Conservation (phyloP, 2,329 filamentous ascomycete genomes). For the Fusarium nurragi region DNA sequence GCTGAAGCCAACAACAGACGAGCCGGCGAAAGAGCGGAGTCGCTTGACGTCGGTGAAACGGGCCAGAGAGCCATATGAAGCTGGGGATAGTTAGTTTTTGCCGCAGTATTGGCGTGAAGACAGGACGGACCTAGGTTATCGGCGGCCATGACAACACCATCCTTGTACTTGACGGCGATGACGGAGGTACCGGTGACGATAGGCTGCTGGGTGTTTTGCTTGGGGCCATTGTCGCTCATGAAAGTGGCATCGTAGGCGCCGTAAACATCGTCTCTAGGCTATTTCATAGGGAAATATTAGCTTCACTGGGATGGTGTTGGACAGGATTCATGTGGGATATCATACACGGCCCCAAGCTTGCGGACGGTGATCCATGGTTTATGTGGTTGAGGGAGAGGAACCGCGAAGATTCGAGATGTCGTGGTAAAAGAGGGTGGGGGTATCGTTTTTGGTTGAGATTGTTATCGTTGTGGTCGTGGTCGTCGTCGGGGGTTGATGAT, state of each 20-base stretch:
- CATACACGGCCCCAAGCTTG: slow-evolving; percentile 78
- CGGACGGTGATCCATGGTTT: slow-evolving; percentile 74
- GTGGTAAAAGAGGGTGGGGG: not conserved
- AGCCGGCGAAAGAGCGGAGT: slow-evolving; percentile 85
- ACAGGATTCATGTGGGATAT: slow-evolving; percentile 29
- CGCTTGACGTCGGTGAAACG: slow-evolving; percentile 98
- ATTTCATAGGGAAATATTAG: slow-evolving; percentile 26
- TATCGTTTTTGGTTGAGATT: not conserved
- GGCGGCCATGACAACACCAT: slow-evolving; percentile 94
- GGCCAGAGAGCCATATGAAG: slow-evolving; percentile 95
- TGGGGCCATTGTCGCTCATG: slow-evolving; percentile 76
- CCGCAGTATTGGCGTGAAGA: not conserved
- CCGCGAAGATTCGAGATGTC: not conserved
- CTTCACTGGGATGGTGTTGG: not conserved
- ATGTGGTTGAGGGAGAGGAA: slow-evolving; percentile 22
- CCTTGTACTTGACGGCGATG: slow-evolving; percentile 92
- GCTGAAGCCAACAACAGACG: slow-evolving; percentile 89
- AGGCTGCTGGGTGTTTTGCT: slow-evolving; percentile 88
- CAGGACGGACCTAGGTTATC: slow-evolving; percentile 84
- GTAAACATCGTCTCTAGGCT: slow-evolving; percentile 98
- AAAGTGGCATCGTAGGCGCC: slow-evolving; percentile 91
- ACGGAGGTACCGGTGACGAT: slow-evolving; percentile 98
- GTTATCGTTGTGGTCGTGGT: not conserved
- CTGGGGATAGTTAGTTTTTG: slow-evolving; percentile 55
- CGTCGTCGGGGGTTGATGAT: slow-evolving; percentile 8